Conservation (phyloP, 202 grass and related monocot species). For the Hordeum pubiflorum region DNA sequence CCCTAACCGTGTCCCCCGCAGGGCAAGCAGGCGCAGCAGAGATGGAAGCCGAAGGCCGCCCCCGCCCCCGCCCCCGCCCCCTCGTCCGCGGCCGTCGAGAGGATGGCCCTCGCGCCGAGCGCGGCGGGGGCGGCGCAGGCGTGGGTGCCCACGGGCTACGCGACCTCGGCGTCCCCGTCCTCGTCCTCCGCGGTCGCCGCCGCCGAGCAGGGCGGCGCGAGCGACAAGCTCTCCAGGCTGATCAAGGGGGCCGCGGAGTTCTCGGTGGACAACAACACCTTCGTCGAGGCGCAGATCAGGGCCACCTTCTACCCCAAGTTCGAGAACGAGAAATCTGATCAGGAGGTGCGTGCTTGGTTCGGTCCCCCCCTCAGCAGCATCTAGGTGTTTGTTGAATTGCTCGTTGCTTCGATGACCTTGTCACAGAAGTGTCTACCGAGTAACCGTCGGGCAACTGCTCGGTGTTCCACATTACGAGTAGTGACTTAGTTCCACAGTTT, state of each 20-base stretch:
- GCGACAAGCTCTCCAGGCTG: constrained; percentile 30
- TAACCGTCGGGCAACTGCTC: background rate
- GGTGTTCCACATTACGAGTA: background rate
- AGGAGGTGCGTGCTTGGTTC: constrained; percentile 45
- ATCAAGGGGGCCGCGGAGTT: constrained; percentile 55
- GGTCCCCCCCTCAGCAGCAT: background rate
- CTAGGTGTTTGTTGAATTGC: background rate
- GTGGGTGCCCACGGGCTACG: constrained; percentile 51
- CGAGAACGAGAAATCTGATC: constrained; percentile 95
- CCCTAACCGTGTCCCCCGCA: background rate
- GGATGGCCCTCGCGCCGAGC: constrained; percentile 20
- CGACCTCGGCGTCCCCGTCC: background rate
- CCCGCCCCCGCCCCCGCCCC: background rate
- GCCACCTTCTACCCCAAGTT: constrained; percentile 97
- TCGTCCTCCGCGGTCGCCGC: background rate
- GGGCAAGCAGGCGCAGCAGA: constrained; percentile 33
- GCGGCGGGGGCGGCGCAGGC: constrained; percentile 7
- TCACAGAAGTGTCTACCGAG: background rate
- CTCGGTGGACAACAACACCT: constrained; percentile 56
- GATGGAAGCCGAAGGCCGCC: constrained; percentile 49
- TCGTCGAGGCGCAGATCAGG: constrained; percentile 64
- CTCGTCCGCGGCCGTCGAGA: constrained; percentile 15
- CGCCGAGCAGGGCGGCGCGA: background rate
- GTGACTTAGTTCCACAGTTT: background rate
- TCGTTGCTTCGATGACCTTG: background rate